A percentile compares a stretch with the other conserved stretches of the same genome.
These are phyloP conservation scores for Penicillium sp. DNA, from an alignment of 2,329 filamentous ascomycete species.

Conservation along the genomic window DNA sequence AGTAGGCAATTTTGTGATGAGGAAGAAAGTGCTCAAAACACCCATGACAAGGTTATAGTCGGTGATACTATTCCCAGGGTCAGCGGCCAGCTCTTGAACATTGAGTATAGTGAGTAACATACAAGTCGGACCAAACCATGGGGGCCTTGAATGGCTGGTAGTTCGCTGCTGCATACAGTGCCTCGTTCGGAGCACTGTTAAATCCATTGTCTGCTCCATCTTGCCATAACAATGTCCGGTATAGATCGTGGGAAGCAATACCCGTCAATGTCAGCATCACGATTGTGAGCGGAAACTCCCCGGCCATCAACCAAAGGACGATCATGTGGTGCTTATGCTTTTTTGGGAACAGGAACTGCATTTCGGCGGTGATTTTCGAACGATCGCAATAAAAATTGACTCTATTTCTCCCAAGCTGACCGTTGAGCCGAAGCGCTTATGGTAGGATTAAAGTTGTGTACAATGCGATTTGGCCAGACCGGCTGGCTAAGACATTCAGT, in stretches of 20 bases:
- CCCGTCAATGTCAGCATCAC: slow-evolving; percentile 59
- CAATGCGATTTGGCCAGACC: slow-evolving; percentile 33
- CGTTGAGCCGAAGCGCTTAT: slow-evolving; percentile 4
- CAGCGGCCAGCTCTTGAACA: not conserved
- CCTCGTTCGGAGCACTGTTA: slow-evolving; percentile 58
- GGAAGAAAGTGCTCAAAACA: slow-evolving; percentile 60
- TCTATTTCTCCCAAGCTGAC: not conserved
- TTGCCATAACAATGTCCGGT: slow-evolving; percentile 60
- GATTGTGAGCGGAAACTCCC: slow-evolving; percentile 58
- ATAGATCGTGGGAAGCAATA: slow-evolving; percentile 60
- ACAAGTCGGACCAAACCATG: slow-evolving; percentile 61
- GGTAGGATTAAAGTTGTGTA: slow-evolving; percentile 1
- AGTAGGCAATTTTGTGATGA: slow-evolving; percentile 57
- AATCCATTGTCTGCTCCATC: slow-evolving; percentile 61
- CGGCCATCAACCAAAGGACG: slow-evolving; percentile 51
- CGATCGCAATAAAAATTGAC: not conserved
- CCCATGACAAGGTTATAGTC: slow-evolving; percentile 61
- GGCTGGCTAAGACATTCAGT: slow-evolving; percentile 37
- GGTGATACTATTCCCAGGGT: slow-evolving; percentile 48
- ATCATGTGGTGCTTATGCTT: slow-evolving; percentile 54
- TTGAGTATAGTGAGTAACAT: slow-evolving; percentile 25
- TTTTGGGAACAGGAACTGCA: slow-evolving; percentile 49
- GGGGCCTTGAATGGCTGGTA: slow-evolving; percentile 54
- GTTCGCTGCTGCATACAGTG: slow-evolving; percentile 59
- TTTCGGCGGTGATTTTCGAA: slow-evolving; percentile 19